Base-by-base conservation (phyloP, 345 rosid genomes). In the Brassica rapa region DNA sequence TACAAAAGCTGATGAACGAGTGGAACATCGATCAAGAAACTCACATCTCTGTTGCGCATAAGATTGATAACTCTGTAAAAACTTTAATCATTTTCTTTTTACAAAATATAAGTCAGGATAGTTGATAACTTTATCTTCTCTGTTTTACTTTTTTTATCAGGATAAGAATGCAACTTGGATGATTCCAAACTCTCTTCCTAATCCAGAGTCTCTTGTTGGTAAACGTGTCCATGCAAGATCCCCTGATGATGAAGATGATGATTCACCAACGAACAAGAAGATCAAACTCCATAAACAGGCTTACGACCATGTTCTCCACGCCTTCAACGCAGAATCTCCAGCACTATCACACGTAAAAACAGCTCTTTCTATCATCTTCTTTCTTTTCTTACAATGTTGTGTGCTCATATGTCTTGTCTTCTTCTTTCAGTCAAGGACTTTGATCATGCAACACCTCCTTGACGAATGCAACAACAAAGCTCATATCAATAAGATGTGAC, bases 351-450 rank as follows among this genome's bases (percentile, higher is more conserved):
- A 43, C 53, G 53, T 43, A 43, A 43, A 43, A 33, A 33, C 37
- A 9, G 3, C 49, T 9, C 49, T 37, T 8, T 8, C 35, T 32
- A 35, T 4, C 39, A 4, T 6, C 7, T 35, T 11, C 1, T 43
- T 43, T 49, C 55, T 49, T 49, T n/a, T 49, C n/a, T 4, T 49
- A 4, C 55, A 49, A 49, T 49, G 19, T 14, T 19, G 55, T 46
- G 55, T 1, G 15, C 53, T 57, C 46, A 37, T 68, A 37, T 68
- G 16, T 60, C 14, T 39, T 72, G 12, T 71, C 5, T 72, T 66
- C 76, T 12, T 71, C 76, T 4, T 71, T 66, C 62, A 78, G 81
- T 0, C 35, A 29, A 66, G 55, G 68, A 27, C 24, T 14, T 0
- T 41, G 53, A 57, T 72, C 21, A 0, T 66, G 10, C 35, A 57